phyloP scores from a whole-genome alignment of 441 rosid species.

The Breynia disticha region DNA sequence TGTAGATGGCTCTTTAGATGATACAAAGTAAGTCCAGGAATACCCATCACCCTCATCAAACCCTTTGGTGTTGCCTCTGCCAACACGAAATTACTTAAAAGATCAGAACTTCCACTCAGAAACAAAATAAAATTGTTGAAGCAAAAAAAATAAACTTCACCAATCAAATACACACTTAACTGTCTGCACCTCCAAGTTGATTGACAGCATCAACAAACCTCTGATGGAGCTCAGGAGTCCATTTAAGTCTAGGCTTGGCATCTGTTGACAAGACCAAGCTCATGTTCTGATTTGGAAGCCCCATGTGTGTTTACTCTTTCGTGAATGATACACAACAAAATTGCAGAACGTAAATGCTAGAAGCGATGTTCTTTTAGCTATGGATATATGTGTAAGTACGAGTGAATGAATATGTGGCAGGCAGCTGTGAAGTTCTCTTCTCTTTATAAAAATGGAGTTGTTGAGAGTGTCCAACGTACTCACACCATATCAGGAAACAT shows the following conservation, averaged over 20 bases:
- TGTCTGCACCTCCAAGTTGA: constrained; percentile 87
- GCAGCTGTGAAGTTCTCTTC: constrained; percentile 24
- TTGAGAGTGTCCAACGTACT: constrained; percentile 47
- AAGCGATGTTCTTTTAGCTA: constrained; percentile 19
- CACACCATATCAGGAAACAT: constrained; percentile 91
- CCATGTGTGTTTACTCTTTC: constrained; percentile 18
- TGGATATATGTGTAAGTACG: not conserved
- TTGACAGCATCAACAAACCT: constrained; percentile 67
- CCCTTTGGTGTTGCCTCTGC: constrained; percentile 95
- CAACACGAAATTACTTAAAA: constrained; percentile 14
- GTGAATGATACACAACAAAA: constrained; percentile 16
- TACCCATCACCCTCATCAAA: constrained; percentile 75
- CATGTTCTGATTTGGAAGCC: constrained; percentile 44
- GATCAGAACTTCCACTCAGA: constrained; percentile 1
- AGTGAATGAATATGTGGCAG: constrained; percentile 21
- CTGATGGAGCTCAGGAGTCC: constrained; percentile 89
- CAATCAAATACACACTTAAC: constrained; percentile 30
- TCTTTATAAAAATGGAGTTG: constrained; percentile 41
- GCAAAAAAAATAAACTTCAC: constrained; percentile 4
- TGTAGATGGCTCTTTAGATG: constrained; percentile 99
- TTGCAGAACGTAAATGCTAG: constrained; percentile 19
- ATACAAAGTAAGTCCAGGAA: constrained; percentile 87
- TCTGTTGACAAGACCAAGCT: constrained; percentile 73
- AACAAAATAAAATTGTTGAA: not conserved
- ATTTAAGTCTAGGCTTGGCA: constrained; percentile 91